Evolutionary conservation across 2,329 filamentous ascomycete species (phyloP).

Genomic region (Xylaria sp.): DNA sequence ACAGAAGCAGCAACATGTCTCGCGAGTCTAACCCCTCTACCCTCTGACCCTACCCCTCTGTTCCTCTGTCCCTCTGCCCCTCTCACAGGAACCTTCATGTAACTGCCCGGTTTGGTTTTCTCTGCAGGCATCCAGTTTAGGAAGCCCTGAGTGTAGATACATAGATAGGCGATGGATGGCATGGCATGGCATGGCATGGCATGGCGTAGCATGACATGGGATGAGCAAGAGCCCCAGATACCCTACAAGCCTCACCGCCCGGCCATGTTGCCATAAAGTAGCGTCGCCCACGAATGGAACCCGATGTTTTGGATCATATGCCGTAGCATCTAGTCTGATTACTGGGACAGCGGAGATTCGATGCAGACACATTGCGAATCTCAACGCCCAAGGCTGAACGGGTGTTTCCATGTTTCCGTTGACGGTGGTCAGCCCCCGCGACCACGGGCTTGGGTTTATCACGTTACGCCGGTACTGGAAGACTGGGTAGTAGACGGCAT

Average conservation of each 20-base stretch:
- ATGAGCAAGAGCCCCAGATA: constrained; percentile 6
- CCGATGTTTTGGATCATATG: neutral
- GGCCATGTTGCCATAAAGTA: constrained; percentile 1
- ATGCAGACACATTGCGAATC: constrained; percentile 11
- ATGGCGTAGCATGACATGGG: no score
- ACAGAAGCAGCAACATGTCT: neutral
- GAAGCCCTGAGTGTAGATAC: constrained; percentile 6
- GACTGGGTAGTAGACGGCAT: no score
- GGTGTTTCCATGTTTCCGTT: neutral
- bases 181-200: no score
- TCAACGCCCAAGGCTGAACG: constrained; percentile 3
- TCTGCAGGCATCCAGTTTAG: constrained; percentile 21
- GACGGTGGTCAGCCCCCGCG: neutral
- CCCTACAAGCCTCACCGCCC: constrained; percentile 11
- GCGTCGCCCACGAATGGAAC: neutral
- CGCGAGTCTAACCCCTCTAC: no score
- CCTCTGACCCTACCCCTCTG: constrained; percentile 3
- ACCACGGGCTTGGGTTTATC: constrained; percentile 20
- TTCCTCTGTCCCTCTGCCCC: constrained; percentile 17
- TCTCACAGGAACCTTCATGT: no score
- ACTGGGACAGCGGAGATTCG: constrained; percentile 16
- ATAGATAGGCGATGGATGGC: no score
- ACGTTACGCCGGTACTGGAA: constrained; percentile 20
- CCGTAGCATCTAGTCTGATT: constrained; percentile 14
- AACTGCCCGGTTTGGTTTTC: neutral